Conservation (phyloP, 176 grass and related monocot species). For the Tillandsia fasciculata region DNA sequence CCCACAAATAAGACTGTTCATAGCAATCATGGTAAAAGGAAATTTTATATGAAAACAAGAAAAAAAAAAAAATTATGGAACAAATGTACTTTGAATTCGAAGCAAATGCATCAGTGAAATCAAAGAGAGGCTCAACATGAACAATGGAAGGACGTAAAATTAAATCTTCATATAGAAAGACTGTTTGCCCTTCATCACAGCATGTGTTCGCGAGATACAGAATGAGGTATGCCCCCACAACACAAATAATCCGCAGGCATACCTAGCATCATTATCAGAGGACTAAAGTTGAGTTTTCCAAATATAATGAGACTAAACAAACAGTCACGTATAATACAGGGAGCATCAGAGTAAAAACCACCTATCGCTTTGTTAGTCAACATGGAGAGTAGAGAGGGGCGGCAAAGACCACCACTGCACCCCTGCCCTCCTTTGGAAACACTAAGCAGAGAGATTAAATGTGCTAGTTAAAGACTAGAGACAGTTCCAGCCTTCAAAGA, state of each 20-base stretch:
- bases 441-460: background rate
- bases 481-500: background rate
- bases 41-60: too few relatives aligned
- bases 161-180: background rate
- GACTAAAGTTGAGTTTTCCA: too few relatives aligned
- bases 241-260: background rate
- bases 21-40: too few relatives aligned
- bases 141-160: background rate
- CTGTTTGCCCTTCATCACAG: background rate
- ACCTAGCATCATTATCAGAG: too few relatives aligned
- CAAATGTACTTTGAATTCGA: too few relatives aligned
- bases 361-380: constrained; percentile 7
- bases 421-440: constrained; percentile 8
- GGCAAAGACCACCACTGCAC: constrained; percentile 17
- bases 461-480: background rate
- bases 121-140: too few relatives aligned
- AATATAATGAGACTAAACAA: background rate
- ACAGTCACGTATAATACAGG: background rate
- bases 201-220: constrained; percentile 8
- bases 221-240: background rate
- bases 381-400: constrained; percentile 15
- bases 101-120: too few relatives aligned
- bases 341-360: background rate
- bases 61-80: too few relatives aligned
- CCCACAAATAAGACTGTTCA: too few relatives aligned